phyloP scores from a whole-genome alignment of 495 filamentous ascomycete species.

The Trichoderma asperelloides region DNA sequence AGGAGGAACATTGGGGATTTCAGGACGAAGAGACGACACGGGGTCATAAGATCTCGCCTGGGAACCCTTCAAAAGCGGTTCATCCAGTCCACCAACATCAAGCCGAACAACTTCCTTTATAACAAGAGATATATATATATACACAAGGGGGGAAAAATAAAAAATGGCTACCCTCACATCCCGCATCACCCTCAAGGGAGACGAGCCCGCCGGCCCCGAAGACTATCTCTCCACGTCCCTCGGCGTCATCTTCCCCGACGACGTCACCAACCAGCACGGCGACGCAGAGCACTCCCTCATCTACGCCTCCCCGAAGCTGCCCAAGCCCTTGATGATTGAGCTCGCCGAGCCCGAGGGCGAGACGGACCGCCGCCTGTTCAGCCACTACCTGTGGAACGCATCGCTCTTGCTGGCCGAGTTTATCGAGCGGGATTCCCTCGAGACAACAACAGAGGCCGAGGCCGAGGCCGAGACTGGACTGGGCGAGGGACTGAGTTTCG shows the following conservation, averaged over 20 bases:
- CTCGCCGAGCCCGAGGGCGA: slow-evolving; percentile 49
- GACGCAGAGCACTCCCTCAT: slow-evolving; percentile 56
- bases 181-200: slow-evolving; percentile 30
- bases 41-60: too few species aligned
- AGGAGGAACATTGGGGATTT: neutral
- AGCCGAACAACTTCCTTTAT: neutral
- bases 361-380: slow-evolving; percentile 56
- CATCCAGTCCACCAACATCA: neutral
- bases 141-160: too few species aligned
- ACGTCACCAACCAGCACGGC: slow-evolving; percentile 65
- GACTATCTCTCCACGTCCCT: slow-evolving; percentile 58
- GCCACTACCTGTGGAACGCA: slow-evolving; percentile 85
- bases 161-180: slow-evolving; percentile 22
- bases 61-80: too few species aligned
- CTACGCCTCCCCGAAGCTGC: slow-evolving; percentile 54
- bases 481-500: slow-evolving; percentile 16
- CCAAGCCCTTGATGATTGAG: slow-evolving; percentile 31
- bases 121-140: too few species aligned
- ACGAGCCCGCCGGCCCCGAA: slow-evolving; percentile 39
- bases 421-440: slow-evolving; percentile 42
- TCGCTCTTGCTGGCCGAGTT: slow-evolving; percentile 61
- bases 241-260: slow-evolving; percentile 67
- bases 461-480: neutral
- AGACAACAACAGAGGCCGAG: slow-evolving; percentile 10
- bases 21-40: too few species aligned